Evolutionary conservation across 140 eudicot species (phyloP).

Genomic region (Oenanthe javanica): DNA sequence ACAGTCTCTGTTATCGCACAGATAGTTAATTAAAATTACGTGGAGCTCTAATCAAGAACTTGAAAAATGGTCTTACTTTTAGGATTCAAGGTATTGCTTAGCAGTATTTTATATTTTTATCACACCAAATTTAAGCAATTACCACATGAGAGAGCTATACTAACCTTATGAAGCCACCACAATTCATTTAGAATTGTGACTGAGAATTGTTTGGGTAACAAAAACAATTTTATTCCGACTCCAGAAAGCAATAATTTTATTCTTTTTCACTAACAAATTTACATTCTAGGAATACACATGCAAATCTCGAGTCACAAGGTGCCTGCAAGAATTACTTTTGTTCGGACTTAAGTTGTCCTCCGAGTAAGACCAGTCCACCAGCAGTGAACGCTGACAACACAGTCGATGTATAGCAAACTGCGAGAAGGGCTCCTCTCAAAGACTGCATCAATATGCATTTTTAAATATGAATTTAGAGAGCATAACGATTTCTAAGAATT

Average conservation of each 20-base stretch:
- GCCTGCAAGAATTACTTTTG: conserved; percentile 25
- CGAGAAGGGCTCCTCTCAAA: conserved; percentile 63
- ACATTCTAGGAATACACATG: neutral
- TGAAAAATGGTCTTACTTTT: too few relatives aligned
- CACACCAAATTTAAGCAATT: too few relatives aligned
- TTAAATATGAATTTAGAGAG: neutral
- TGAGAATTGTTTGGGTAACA: neutral
- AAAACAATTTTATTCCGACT: neutral
- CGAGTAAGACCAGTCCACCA: conserved; percentile 54
- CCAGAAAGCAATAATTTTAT: too few relatives aligned
- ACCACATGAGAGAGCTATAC: too few relatives aligned
- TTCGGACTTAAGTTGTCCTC: conserved; percentile 51
- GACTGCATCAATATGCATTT: conserved; percentile 47
- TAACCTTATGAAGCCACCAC: neutral
- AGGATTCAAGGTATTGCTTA: too few relatives aligned
- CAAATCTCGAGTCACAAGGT: conserved; percentile 3
- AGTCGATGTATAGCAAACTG: conserved; percentile 53
- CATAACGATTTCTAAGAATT: neutral
- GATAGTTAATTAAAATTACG: too few relatives aligned
- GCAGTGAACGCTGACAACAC: conserved; percentile 57
- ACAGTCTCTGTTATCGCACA: too few relatives aligned
- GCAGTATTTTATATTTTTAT: too few relatives aligned
- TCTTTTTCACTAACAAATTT: neutral
- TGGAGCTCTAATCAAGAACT: too few relatives aligned
- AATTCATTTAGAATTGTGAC: too few relatives aligned